Evolutionary conservation across 2,329 filamentous ascomycete genomes (phyloP).

Genomic region (Lojkania enalia): DNA sequence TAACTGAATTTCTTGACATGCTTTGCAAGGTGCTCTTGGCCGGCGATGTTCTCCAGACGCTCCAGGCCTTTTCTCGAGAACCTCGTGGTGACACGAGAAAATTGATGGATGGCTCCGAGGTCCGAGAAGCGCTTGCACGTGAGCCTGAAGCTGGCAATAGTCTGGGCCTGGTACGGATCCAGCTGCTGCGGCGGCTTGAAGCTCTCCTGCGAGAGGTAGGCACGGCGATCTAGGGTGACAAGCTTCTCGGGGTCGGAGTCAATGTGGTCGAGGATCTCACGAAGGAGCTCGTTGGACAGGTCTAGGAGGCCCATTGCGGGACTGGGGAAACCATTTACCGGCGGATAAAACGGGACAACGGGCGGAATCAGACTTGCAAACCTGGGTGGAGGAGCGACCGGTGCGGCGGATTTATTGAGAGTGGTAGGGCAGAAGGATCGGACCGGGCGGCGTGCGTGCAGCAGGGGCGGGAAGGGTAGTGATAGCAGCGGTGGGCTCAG

Average conservation of each 20-base stretch:
- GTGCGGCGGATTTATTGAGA: slow-evolving; percentile 25
- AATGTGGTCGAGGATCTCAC: slow-evolving; percentile 56
- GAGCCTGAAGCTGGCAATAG: slow-evolving; percentile 53
- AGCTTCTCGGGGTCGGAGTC: slow-evolving; percentile 56
- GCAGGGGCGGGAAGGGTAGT: slow-evolving; percentile 28
- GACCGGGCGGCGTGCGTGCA: slow-evolving; percentile 28
- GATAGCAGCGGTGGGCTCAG: slow-evolving; percentile 23
- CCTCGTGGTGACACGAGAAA: slow-evolving; percentile 55
- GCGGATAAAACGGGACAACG: slow-evolving; percentile 15
- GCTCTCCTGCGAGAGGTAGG: slow-evolving; percentile 57
- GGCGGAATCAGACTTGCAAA: neutral
- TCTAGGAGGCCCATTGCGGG: slow-evolving; percentile 43
- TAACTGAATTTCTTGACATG: slow-evolving; percentile 65
- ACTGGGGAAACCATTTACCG: slow-evolving; percentile 31
- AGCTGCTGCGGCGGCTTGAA: slow-evolving; percentile 51
- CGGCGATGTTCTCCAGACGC: slow-evolving; percentile 54
- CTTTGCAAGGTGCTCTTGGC: slow-evolving; percentile 53
- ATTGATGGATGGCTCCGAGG: slow-evolving; percentile 56
- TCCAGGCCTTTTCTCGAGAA: slow-evolving; percentile 56
- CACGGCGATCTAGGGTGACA: slow-evolving; percentile 54
- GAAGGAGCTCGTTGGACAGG: slow-evolving; percentile 56
- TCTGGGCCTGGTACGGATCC: slow-evolving; percentile 47
- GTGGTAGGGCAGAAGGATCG: slow-evolving; percentile 21
- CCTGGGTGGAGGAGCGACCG: slow-evolving; percentile 14
- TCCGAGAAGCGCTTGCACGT: slow-evolving; percentile 56